Base-by-base conservation (phyloP, 2,329 filamentous ascomycete genomes). In the Sporothrix curviconia region DNA sequence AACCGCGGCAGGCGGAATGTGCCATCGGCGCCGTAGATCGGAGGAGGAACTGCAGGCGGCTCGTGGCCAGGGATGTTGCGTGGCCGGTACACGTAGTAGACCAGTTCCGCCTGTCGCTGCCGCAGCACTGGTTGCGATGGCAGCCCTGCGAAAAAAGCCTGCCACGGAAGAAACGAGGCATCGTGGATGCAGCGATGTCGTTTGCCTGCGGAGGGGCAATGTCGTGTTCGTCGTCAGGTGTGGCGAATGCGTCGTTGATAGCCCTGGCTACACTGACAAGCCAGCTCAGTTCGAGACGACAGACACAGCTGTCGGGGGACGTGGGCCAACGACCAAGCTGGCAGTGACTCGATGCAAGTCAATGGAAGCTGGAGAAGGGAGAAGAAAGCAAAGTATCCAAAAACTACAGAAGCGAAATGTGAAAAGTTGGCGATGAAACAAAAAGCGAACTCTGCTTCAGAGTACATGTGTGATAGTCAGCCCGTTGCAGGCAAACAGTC, bases 21-120 rank as follows among this genome's bases (percentile, higher is more conserved):
- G 62, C 86, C 86, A 63, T 85, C 84, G 62, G 84, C 79, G 64
- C 83, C 83, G 66, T 84, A 87, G 58, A 83, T 84, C 2, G 86
- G 86, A 17, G 86, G 86, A 36, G 86, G 85, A 1, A 89, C 87
- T 3, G 80, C 82, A 4, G 86, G 80, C 12, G 81, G 80, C 62
- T 87, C 84, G 62, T 78, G 80, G 53, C 87, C 87, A 47, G 86
- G 86, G 60, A 90, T 86, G 68, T 87, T 83, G 66, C 85, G 80
- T 12, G 87, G 87, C 37, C 86, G 82, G 71, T 88, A 87, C 62
- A 73, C 72, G 67, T 78, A 81, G 63, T 74, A 71, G 28, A 81
- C 67, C 36, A 77, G 66, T 56, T n/a, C 75, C 74, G 60, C 75
- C 74, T 28, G 76, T 74, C 24, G 71, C 71, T 43, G 71, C 69